phyloP scores from a whole-genome alignment of 495 filamentous ascomycete species.

The Apiosordaria backusii region DNA sequence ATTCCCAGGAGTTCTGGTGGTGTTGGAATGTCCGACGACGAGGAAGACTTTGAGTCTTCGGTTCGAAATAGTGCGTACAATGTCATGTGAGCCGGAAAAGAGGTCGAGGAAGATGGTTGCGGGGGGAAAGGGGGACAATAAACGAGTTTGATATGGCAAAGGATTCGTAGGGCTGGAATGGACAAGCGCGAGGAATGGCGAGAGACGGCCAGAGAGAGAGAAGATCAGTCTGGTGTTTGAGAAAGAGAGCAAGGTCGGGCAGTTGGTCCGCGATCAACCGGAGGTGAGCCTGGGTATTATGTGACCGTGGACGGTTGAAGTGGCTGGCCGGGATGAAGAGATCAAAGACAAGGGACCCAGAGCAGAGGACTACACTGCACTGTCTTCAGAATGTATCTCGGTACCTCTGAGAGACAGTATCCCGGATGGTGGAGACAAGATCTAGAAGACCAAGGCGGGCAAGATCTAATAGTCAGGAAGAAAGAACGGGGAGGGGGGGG shows the following conservation, averaged over 20 bases:
- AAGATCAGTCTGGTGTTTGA: not conserved
- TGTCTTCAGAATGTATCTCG: constrained; percentile 2
- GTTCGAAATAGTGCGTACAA: constrained; percentile 2
- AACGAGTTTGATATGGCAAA: constrained; percentile 19
- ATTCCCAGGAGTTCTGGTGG: not conserved
- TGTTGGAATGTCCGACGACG: not conserved
- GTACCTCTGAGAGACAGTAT: constrained; percentile 11
- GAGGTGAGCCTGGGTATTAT: constrained; percentile 12
- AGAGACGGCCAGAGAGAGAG: not conserved
- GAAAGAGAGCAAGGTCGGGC: constrained; percentile 9
- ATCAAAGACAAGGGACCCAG: constrained; percentile 12
- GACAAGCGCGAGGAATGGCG: constrained; percentile 2
- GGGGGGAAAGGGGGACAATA: constrained; percentile 18
- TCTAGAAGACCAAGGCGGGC: constrained; percentile 2
- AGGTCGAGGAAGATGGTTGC: constrained; percentile 7
- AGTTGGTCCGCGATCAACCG: constrained; percentile 14
- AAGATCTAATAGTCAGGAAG: not conserved
- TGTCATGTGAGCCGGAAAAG: constrained; percentile 3
- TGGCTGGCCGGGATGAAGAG: constrained; percentile 9
- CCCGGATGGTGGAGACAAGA: constrained; percentile 13
- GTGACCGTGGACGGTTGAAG: constrained; percentile 6
- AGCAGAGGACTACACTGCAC: not conserved
- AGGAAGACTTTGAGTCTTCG: constrained; percentile 6
- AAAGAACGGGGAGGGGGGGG: constrained; percentile 1
- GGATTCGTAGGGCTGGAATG: not conserved